These are phyloP conservation scores for Datisca glomerata DNA, from an alignment of 306 rosid species.

Conservation along the genomic window DNA sequence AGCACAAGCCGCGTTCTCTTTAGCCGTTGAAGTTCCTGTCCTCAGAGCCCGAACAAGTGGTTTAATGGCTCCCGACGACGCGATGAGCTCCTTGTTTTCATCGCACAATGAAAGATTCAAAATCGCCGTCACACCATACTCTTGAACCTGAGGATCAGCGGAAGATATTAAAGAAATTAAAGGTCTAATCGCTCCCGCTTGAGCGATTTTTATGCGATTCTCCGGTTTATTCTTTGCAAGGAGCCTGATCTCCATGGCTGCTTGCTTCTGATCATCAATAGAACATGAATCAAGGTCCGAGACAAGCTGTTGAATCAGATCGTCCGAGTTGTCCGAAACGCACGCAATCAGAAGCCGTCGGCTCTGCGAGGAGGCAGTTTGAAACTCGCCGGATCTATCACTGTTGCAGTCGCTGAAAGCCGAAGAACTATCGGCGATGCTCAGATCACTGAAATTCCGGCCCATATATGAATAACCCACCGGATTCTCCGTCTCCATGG, in stretches of 20 bases:
- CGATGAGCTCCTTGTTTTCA: constrained; percentile 73
- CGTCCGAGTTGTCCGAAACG: constrained; percentile 74
- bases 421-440: constrained; percentile 39
- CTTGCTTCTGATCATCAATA: constrained; percentile 72
- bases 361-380: constrained; percentile 44
- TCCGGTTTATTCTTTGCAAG: constrained; percentile 82
- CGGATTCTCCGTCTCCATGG: constrained; percentile 45
- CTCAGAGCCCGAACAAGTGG: constrained; percentile 61
- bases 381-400: constrained; percentile 91
- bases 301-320: constrained; percentile 61
- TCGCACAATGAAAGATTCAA: constrained; percentile 86
- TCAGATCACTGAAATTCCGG: constrained; percentile 38
- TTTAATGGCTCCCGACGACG: constrained; percentile 66
- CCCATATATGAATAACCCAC: constrained; percentile 36
- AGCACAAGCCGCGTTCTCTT: constrained; percentile 93
- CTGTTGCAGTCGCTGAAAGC: constrained; percentile 96
- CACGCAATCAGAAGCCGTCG: constrained; percentile 53
- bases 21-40: constrained; percentile 60
- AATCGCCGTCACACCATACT: constrained; percentile 90
- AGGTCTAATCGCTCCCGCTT: constrained; percentile 76
- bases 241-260: constrained; percentile 88
- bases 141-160: constrained; percentile 73
- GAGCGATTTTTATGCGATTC: constrained; percentile 64
- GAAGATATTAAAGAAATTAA: constrained; percentile 53
- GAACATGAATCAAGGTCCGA: constrained; percentile 57